phyloP scores from a whole-genome alignment of 2,329 filamentous ascomycete genomes.

The Botryotinia convoluta region DNA sequence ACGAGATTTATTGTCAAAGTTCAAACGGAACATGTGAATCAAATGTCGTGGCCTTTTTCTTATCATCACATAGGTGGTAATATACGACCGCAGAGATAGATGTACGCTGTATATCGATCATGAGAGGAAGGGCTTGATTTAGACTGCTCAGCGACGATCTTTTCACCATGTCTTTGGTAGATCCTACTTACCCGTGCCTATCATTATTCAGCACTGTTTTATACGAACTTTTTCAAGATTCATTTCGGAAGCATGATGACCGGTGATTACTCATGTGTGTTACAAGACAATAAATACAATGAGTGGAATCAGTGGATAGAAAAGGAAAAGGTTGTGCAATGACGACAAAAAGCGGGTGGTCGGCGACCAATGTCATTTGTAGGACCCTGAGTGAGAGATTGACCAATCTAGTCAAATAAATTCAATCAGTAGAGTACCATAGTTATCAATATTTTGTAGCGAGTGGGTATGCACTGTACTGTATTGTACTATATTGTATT shows the following conservation, averaged over 20 bases:
- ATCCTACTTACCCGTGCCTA: slow-evolving; percentile 5
- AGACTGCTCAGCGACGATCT: not conserved
- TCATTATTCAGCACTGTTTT: not conserved
- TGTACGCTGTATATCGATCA: not conserved
- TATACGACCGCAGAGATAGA: not conserved
- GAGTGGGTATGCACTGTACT: not conserved
- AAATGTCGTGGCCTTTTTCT: not conserved
- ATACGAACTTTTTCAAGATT: not conserved
- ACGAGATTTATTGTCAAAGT: not conserved
- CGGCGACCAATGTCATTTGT: slow-evolving; percentile 12
- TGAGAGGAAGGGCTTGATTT: not conserved
- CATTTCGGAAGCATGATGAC: slow-evolving; percentile 4
- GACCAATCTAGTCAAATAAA: not conserved
- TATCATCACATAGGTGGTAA: not conserved
- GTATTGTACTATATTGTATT: too few species aligned
- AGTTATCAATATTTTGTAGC: not conserved
- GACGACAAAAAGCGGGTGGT: slow-evolving; percentile 10
- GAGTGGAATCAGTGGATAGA: not conserved
- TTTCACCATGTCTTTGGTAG: not conserved
- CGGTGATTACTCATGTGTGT: slow-evolving; percentile 1
- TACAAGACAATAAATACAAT: not conserved
- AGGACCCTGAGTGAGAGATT: not conserved
- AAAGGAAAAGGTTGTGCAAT: slow-evolving; percentile 9
- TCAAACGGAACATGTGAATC: slow-evolving; percentile 1
- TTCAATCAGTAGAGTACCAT: not conserved